phyloP scores from a whole-genome alignment of 2,329 filamentous ascomycete genomes.

The Aspergillus costaricaensis region DNA sequence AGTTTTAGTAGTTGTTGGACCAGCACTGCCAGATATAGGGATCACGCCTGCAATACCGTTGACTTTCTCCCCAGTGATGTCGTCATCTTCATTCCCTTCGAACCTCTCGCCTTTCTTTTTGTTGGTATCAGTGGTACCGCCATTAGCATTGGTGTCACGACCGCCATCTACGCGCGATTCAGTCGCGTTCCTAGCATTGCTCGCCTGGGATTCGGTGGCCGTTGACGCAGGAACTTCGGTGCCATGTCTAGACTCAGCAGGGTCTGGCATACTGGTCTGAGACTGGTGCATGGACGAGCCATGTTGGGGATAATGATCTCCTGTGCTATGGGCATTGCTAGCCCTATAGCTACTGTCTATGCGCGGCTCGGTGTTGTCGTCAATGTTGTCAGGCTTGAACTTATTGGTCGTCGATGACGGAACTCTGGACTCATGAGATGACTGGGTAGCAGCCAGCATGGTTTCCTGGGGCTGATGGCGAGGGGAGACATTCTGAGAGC shows the following conservation, averaged over 20 bases:
- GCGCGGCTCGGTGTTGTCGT: too few relatives aligned
- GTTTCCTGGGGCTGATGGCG: too few relatives aligned
- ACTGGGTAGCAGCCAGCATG: too few relatives aligned
- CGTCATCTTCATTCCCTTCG: background rate
- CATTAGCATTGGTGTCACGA: background rate
- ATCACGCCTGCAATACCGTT: constrained; percentile 5
- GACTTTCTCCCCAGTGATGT: background rate
- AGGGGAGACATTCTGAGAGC: too few relatives aligned
- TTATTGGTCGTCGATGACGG: too few relatives aligned
- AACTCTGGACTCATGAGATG: too few relatives aligned
- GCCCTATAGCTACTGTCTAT: too few relatives aligned
- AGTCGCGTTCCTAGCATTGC: background rate
- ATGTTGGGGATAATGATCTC: background rate
- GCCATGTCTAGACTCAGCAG: background rate
- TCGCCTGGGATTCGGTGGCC: background rate
- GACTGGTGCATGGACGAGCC: background rate
- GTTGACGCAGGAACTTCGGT: background rate
- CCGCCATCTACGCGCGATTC: background rate
- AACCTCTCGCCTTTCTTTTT: background rate
- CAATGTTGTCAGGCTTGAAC: too few relatives aligned
- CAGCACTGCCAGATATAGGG: constrained; percentile 4
- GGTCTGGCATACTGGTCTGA: background rate
- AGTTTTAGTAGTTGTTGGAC: constrained; percentile 2
- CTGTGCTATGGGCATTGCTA: background rate
- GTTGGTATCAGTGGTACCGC: background rate